Percentiles rank a stretch among this genome's conserved stretches.
Conservation (phyloP, 2,329 filamentous ascomycete species). For the Laburnicola sp. region DNA sequence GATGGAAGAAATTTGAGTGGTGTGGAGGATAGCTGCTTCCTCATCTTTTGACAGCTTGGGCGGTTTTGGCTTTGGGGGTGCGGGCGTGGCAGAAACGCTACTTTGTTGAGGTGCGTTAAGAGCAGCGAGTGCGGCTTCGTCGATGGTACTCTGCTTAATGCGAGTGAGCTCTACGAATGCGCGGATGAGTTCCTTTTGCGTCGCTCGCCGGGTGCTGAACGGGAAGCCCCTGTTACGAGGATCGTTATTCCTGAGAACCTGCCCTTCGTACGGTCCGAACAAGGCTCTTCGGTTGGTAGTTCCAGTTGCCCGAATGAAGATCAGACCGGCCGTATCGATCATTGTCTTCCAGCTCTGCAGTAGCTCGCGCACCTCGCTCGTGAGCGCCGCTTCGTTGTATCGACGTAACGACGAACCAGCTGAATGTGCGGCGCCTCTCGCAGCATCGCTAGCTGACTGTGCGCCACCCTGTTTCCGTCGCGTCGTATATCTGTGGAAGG, state of each 20-base stretch:
- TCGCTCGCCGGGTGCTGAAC: slow-evolving; percentile 88
- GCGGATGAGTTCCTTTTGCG: slow-evolving; percentile 91
- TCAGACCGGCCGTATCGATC: slow-evolving; percentile 79
- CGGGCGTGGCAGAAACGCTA: slow-evolving; percentile 40
- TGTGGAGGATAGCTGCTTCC: slow-evolving; percentile 79
- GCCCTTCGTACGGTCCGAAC: slow-evolving; percentile 88
- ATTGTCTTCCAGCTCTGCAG: slow-evolving; percentile 82
- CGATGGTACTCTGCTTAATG: slow-evolving; percentile 79
- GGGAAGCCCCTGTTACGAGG: slow-evolving; percentile 82
- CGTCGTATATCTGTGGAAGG: slow-evolving; percentile 96
- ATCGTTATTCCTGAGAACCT: slow-evolving; percentile 79
- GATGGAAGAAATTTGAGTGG: slow-evolving; percentile 82
- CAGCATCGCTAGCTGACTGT: slow-evolving; percentile 89
- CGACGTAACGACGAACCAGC: slow-evolving; percentile 86
- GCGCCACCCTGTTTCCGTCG: slow-evolving; percentile 93
- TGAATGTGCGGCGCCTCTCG: slow-evolving; percentile 93
- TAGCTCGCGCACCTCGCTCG: slow-evolving; percentile 82
- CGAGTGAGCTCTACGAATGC: slow-evolving; percentile 92
- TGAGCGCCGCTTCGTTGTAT: slow-evolving; percentile 90
- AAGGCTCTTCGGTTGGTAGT: slow-evolving; percentile 82
- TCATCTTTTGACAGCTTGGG: slow-evolving; percentile 77
- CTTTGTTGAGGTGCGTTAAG: slow-evolving; percentile 52
- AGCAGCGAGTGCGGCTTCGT: slow-evolving; percentile 63
- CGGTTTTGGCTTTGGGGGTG: slow-evolving; percentile 51
- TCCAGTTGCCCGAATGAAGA: slow-evolving; percentile 90